These are phyloP conservation scores for Clitopilus hobsonii DNA, from an alignment of 768 basidiomycete genomes.

Conservation along the genomic window DNA sequence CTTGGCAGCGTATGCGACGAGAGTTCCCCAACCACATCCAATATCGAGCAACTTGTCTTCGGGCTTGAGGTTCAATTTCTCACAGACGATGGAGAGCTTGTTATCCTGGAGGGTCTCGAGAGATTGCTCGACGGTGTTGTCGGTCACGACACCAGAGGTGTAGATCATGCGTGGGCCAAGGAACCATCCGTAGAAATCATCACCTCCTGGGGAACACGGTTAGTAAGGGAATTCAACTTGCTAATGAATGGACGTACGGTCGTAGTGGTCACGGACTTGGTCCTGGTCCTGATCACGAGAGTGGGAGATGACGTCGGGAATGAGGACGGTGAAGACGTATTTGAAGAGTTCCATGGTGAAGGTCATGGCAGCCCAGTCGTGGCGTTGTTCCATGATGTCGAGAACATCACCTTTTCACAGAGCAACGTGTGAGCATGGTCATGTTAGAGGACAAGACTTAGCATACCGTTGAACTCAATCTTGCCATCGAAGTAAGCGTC, in stretches of 20 bases:
- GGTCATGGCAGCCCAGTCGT: conserved; percentile 92
- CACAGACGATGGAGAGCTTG: conserved; percentile 93
- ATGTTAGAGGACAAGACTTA: conserved; percentile 3
- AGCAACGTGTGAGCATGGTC: conserved; percentile 3
- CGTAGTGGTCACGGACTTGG: conserved; percentile 94
- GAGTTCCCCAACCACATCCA: conserved; percentile 96
- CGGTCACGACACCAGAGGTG: conserved; percentile 84
- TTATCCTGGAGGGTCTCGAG: conserved; percentile 97
- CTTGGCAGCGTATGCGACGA: conserved; percentile 91
- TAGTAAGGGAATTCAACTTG: conserved; percentile 2
- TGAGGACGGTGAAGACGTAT: conserved; percentile 82
- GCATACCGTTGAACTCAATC: conserved; percentile 89
- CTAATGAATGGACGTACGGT: conserved; percentile 49
- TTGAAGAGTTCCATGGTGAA: conserved; percentile 91
- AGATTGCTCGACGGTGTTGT: conserved; percentile 68
- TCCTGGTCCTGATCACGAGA: conserved; percentile 90
- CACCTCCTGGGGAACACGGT: conserved; percentile 52
- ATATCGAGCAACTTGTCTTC: conserved; percentile 81
- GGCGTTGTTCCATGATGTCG: conserved; percentile 89
- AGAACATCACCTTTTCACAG: conserved; percentile 74
- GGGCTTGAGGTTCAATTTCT: conserved; percentile 87
- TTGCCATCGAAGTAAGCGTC: conserved; percentile 97
- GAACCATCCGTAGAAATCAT: conserved; percentile 98
- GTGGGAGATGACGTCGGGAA: conserved; percentile 94
- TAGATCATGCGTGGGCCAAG: conserved; percentile 96